These are phyloP conservation scores for Aphanomyces stellatus DNA, from an alignment of 352 stramenopile genomes.

Conservation along the genomic window DNA sequence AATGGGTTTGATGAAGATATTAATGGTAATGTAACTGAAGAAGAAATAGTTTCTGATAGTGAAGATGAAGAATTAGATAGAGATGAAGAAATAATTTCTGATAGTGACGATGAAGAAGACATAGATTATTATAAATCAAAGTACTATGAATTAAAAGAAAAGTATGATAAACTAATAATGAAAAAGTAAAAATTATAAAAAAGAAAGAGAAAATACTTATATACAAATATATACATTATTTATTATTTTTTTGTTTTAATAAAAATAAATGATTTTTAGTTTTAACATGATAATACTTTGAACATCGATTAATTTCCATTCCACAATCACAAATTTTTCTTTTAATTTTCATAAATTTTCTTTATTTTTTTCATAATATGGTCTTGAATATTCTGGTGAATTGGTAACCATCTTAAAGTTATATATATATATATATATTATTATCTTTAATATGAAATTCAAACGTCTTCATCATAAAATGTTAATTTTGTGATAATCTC, in stretches of 20 bases:
- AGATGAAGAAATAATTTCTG: not conserved
- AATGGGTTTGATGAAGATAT: not conserved
- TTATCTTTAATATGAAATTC: not conserved
- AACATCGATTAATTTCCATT: not conserved
- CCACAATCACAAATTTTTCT: not conserved
- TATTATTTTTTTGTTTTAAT: not conserved
- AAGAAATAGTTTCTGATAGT: not conserved
- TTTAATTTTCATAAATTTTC: not conserved
- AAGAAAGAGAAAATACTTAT: not conserved
- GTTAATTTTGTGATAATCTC: not conserved
- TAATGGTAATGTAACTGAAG: not conserved
- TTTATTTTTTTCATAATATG: not conserved
- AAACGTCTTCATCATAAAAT: not conserved
- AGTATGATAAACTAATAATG: not conserved
- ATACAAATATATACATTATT: not conserved
- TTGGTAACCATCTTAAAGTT: not conserved
- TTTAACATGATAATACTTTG: not conserved
- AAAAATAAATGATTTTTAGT: not conserved
- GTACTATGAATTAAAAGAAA: not conserved
- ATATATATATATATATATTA: not conserved
- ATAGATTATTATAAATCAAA: not conserved
- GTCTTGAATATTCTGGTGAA: not conserved
- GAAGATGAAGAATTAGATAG: not conserved
- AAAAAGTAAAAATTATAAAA: not conserved
- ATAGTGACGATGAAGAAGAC: not conserved